phyloP scores from a whole-genome alignment of 2,329 filamentous ascomycete genomes.

The Anisogramma anomala region DNA sequence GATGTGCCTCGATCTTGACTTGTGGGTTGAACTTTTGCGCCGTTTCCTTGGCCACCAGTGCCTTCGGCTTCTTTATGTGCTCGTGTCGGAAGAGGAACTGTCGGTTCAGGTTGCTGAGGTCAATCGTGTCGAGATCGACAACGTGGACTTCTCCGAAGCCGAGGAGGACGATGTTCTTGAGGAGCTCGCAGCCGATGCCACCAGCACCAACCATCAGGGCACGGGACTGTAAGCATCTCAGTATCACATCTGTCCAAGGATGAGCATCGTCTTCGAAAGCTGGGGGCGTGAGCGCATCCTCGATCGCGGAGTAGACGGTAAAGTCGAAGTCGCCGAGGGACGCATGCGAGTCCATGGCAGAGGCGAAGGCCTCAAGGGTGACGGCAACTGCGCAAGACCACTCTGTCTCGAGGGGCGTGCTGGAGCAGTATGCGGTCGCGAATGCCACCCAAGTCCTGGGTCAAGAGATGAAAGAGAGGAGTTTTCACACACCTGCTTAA shows the following conservation, averaged over 20 bases:
- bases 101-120: constrained; percentile 92
- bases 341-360: constrained; percentile 6
- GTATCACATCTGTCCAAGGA: background rate
- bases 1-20: constrained; percentile 75
- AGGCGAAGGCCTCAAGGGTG: background rate
- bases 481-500: constrained; percentile 52
- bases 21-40: constrained; percentile 83
- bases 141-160: constrained; percentile 91
- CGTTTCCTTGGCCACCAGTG: constrained; percentile 84
- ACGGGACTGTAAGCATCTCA: constrained; percentile 47
- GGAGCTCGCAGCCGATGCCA: constrained; percentile 91
- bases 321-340: constrained; percentile 4
- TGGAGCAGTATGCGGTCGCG: background rate
- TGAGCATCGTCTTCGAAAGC: background rate
- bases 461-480: background rate
- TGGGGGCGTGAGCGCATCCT: background rate
- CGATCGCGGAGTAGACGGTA: background rate
- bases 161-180: constrained; percentile 88
- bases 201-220: constrained; percentile 93
- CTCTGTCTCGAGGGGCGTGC: too few species aligned
- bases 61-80: constrained; percentile 96
- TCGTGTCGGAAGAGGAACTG: constrained; percentile 95
- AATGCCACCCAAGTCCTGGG: background rate
- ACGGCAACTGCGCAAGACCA: background rate
- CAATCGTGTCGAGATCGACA: constrained; percentile 95